phyloP scores from a whole-genome alignment of 495 filamentous ascomycete genomes.

The Entonaema liquescens region DNA sequence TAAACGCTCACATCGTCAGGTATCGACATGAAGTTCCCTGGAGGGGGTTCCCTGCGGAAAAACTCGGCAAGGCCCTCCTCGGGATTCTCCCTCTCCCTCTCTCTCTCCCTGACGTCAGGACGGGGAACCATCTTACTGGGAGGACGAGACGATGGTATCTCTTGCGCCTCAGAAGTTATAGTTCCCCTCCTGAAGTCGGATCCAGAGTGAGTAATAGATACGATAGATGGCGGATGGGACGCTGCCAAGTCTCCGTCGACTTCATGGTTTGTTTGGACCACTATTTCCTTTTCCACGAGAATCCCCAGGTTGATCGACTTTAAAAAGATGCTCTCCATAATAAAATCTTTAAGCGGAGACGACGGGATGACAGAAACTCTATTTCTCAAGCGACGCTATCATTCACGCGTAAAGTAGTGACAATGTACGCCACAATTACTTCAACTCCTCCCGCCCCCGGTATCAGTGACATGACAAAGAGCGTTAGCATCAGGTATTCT shows the following conservation, averaged over 20 bases:
- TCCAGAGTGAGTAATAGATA: conserved; percentile 21
- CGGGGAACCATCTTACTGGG: conserved; percentile 33
- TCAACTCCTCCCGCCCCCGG: conserved; percentile 8
- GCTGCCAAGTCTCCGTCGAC: conserved; percentile 12
- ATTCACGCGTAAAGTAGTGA: conserved; percentile 26
- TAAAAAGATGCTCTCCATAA: conserved; percentile 34
- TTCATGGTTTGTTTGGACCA: conserved; percentile 31
- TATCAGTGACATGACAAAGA: conserved; percentile 29
- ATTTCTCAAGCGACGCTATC: conserved; percentile 24
- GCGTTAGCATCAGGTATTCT: conserved; percentile 1
- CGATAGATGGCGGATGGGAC: conserved; percentile 25
- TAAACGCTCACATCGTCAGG: conserved; percentile 41
- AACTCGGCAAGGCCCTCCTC: conserved; percentile 52
- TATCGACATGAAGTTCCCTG: conserved; percentile 52
- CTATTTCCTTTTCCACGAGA: conserved; percentile 38
- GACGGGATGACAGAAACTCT: conserved; percentile 29
- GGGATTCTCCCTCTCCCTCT: conserved; percentile 12
- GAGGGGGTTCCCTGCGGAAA: conserved; percentile 53
- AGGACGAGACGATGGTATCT: conserved; percentile 7
- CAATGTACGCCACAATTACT: conserved; percentile 29
- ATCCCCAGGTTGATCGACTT: conserved; percentile 29
- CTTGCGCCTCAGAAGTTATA: conserved; percentile 5
- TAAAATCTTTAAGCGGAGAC: conserved; percentile 26
- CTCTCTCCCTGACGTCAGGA: conserved; percentile 25
- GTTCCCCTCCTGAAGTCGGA: conserved; percentile 12